Conservation (phyloP, 108 stramenopile genomes). For the Nannochloropsis gaditana region DNA sequence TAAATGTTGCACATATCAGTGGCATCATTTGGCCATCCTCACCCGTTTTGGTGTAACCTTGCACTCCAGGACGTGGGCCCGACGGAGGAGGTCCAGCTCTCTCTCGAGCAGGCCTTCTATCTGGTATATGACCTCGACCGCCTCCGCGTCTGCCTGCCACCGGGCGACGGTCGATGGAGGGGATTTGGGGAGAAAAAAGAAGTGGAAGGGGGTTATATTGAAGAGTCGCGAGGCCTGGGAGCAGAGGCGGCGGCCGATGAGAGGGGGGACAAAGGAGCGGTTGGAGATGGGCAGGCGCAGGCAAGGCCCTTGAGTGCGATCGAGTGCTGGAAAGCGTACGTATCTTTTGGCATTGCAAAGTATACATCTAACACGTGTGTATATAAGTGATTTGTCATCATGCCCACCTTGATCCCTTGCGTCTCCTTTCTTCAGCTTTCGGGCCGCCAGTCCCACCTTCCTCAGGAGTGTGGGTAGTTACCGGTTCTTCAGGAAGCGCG, state of each 20-base stretch:
- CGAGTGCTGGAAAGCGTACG: constrained; percentile 18
- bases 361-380: background rate
- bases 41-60: background rate
- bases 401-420: background rate
- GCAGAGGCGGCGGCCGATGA: too few relatives aligned
- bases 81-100: background rate
- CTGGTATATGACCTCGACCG: background rate
- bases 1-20: background rate
- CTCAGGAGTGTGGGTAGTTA: background rate
- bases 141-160: background rate
- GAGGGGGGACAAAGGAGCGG: too few relatives aligned
- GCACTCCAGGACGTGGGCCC: background rate
- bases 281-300: background rate
- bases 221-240: too few relatives aligned
- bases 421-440: background rate
- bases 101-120: constrained; percentile 6
- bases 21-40: background rate
- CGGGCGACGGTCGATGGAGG: background rate
- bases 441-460: constrained; percentile 8
- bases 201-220: too few relatives aligned
- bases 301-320: background rate
- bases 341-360: background rate
- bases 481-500: background rate
- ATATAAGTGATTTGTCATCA: background rate
- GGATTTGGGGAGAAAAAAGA: too few relatives aligned